phyloP scores from a whole-genome alignment of 345 rosid genomes.

The Psidium friedrichsthalianum region DNA sequence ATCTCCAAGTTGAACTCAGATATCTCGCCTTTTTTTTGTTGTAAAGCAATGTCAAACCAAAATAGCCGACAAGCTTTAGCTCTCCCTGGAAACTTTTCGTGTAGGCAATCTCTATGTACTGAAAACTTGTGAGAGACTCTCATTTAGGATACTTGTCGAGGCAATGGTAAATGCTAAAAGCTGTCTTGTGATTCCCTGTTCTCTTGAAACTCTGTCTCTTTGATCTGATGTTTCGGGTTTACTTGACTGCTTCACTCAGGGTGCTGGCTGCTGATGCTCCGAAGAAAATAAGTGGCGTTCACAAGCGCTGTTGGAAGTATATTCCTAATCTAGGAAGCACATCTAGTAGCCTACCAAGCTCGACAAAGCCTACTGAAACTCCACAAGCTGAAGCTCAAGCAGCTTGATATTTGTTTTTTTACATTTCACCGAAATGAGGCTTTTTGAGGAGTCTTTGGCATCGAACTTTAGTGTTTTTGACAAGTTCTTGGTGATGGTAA shows the following conservation, averaged over 20 bases:
- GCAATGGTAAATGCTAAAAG: not conserved
- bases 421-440: not conserved
- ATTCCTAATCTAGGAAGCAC: constrained; percentile 41
- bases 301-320: constrained; percentile 89
- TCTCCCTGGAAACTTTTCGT: not conserved
- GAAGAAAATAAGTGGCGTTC: constrained; percentile 88
- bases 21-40: no score
- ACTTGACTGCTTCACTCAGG: constrained; percentile 27
- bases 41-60: no score
- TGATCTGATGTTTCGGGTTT: not conserved
- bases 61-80: no score
- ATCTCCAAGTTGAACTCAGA: no score
- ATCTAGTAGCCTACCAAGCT: constrained; percentile 6
- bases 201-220: not conserved
- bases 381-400: constrained; percentile 28
- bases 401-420: constrained; percentile 28
- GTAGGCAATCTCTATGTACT: not conserved
- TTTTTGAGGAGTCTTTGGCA: not conserved
- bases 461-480: no score
- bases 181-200: not conserved
- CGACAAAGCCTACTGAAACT: constrained; percentile 21
- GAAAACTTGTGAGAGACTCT: not conserved
- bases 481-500: not conserved
- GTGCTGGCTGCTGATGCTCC: constrained; percentile 57
- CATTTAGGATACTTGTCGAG: not conserved